These are phyloP conservation scores for Botrytis fragariae DNA, from an alignment of 2,329 filamentous ascomycete species.

Conservation along the genomic window DNA sequence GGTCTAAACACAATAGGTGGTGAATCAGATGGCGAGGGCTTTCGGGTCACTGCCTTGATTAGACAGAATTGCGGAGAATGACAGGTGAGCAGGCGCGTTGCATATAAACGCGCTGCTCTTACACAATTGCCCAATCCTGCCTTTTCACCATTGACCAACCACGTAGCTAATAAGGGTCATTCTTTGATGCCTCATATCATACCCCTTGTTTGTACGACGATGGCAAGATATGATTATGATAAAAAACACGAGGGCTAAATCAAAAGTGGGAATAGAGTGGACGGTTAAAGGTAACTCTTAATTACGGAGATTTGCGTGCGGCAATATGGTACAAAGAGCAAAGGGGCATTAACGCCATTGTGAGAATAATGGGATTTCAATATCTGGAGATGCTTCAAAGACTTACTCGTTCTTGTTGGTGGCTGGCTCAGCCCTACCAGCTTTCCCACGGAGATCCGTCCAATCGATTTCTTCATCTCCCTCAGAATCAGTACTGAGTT, in stretches of 20 bases:
- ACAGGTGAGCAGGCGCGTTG: slow-evolving; percentile 22
- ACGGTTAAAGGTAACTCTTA: slow-evolving; percentile 12
- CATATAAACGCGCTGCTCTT: slow-evolving; percentile 24
- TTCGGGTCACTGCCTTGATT: slow-evolving; percentile 31
- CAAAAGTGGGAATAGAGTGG: slow-evolving; percentile 9
- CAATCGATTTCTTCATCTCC: slow-evolving; percentile 30
- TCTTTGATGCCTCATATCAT: neutral
- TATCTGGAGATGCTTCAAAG: slow-evolving; percentile 10
- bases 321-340: slow-evolving; percentile 3
- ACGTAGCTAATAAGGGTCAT: neutral
- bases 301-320: slow-evolving; percentile 18
- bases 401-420: slow-evolving; percentile 29
- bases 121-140: slow-evolving; percentile 10
- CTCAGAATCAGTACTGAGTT: slow-evolving; percentile 37
- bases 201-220: slow-evolving; percentile 12
- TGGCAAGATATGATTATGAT: slow-evolving; percentile 7
- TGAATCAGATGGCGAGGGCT: slow-evolving; percentile 26
- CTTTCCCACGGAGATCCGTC: slow-evolving; percentile 24
- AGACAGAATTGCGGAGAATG: slow-evolving; percentile 24
- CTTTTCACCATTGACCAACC: slow-evolving; percentile 13
- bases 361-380: slow-evolving; percentile 12
- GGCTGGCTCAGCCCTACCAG: slow-evolving; percentile 29
- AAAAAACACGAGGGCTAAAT: slow-evolving; percentile 14
- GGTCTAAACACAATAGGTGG: slow-evolving; percentile 19
- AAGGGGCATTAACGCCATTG: neutral